Evolutionary conservation across 495 filamentous ascomycete genomes (phyloP), one percentile per base, ranked within the genome.

Genomic region (Penicillium bialowiezense): DNA sequence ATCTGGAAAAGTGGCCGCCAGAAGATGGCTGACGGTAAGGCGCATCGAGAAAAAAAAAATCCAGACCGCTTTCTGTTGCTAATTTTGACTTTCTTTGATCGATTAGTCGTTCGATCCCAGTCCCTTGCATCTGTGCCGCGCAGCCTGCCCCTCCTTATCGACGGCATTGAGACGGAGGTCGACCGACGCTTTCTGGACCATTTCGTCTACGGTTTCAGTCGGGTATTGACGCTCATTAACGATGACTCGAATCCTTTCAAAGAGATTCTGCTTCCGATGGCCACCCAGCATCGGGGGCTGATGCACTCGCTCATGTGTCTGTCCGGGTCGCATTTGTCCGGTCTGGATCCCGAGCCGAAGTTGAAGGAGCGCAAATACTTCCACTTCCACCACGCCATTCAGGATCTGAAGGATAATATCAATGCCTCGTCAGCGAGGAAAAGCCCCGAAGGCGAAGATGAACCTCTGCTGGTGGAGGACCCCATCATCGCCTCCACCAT

Each of bases 231-330:
- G 9, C 77, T 92, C 23, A 88, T 92, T 58, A 89, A 86, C 35
- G 88, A 93, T 62, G 80, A 87, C 55, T 86, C 85, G 46, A 95
- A 95, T 61, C 89, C 90, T 9, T 96, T 95, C 72, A 89, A 90
- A 60, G 87, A 90, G 52, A 86, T 93, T 66, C 75, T 96, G 41
- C 76, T 96, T 7, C 88, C 90, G 19, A 87, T 96, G 77, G 91
- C 91, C 0, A 81, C 89, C 10, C 77, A 85, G 45, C 88, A 96
- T 61, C 79, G 82, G 40, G 90, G 91, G 12, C 74, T 96, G 34
- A 96, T 96, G 91, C 91, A 96, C 66, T 93, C 90, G 26, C 82
- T 96, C 41, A 80, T 96, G 47, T 91, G 88, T 41, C 78, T 96
- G 5, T 87, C 91, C 7, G 87, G 88, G 44, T 91, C 86, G 43